phyloP scores from a whole-genome alignment of 768 basidiomycete species.

The Trametopsis cervina region DNA sequence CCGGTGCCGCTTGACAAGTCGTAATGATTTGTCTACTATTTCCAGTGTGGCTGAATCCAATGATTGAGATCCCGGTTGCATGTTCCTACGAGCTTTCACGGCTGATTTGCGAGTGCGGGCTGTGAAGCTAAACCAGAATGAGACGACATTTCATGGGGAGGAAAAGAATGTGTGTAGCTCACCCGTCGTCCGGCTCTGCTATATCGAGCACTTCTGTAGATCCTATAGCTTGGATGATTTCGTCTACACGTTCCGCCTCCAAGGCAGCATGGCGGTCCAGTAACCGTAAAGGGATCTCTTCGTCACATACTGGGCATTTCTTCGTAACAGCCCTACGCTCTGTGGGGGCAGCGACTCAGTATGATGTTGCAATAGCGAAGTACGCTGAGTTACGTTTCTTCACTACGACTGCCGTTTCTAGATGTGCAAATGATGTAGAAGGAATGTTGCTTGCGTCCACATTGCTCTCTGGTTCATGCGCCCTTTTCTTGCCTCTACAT shows the following conservation, averaged over 20 bases:
- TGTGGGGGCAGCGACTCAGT: too few relatives aligned
- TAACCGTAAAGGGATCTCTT: conserved; percentile 67
- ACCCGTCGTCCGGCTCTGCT: conserved; percentile 52
- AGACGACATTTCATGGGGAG: conserved; percentile 21
- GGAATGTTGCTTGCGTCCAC: conserved; percentile 24
- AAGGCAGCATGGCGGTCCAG: conserved; percentile 56
- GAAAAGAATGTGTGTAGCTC: conserved; percentile 18
- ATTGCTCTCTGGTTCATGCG: conserved; percentile 24
- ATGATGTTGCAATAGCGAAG: too few relatives aligned
- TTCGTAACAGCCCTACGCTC: conserved; percentile 71
- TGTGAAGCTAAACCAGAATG: conserved; percentile 25
- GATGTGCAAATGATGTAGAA: conserved; percentile 29
- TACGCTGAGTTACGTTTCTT: conserved; percentile 41
- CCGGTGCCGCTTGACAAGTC: conserved; percentile 58
- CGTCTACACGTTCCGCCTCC: conserved; percentile 63
- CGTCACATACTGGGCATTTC: conserved; percentile 68
- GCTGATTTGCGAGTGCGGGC: conserved; percentile 38
- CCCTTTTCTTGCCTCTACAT: conserved; percentile 44
- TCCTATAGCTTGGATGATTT: conserved; percentile 58
- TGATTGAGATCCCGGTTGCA: conserved; percentile 15
- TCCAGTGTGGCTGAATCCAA: conserved; percentile 18
- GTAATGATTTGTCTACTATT: conserved; percentile 45
- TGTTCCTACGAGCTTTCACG: conserved; percentile 34
- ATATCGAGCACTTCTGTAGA: conserved; percentile 48
- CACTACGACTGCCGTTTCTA: conserved; percentile 36